A percentile compares a stretch with the other conserved stretches of the same genome.
These are phyloP conservation scores for Aspergillus costaricaensis DNA, from an alignment of 2,329 filamentous ascomycete species.

Conservation along the genomic window DNA sequence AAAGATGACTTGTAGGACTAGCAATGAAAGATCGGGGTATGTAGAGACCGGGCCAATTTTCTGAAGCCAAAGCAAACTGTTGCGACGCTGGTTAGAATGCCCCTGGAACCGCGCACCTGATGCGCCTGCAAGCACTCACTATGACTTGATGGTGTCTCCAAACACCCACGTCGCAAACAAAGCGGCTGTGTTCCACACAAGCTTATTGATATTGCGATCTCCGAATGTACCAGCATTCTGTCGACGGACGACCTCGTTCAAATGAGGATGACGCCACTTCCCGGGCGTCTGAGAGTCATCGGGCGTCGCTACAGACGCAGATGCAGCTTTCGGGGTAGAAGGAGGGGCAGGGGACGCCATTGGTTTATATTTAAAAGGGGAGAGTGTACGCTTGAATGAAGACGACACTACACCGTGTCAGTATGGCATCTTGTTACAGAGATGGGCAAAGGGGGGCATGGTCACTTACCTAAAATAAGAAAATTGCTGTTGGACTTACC, in stretches of 20 bases:
- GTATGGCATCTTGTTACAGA: background rate
- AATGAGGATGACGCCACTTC: conserved; percentile 85
- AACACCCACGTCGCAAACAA: conserved; percentile 54
- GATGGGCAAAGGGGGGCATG: background rate
- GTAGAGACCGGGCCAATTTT: conserved; percentile 37
- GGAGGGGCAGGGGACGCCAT: conserved; percentile 43
- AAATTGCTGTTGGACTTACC: conserved; percentile 22
- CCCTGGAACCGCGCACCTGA: background rate
- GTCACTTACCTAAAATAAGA: conserved; percentile 7
- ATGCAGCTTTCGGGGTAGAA: conserved; percentile 44
- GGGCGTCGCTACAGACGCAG: conserved; percentile 30
- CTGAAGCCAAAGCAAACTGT: conserved; percentile 40
- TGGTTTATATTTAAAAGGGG: conserved; percentile 12
- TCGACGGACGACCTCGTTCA: conserved; percentile 82
- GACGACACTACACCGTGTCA: background rate
- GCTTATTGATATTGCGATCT: conserved; percentile 70
- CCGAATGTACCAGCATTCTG: conserved; percentile 78
- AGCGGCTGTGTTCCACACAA: conserved; percentile 67
- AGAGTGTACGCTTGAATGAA: conserved; percentile 10
- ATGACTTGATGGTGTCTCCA: conserved; percentile 40
- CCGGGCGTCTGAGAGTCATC: conserved; percentile 57
- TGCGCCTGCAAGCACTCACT: conserved; percentile 30
- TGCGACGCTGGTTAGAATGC: conserved; percentile 18
- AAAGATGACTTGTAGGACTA: conserved; percentile 64
- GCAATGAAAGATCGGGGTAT: conserved; percentile 50